phyloP scores from a whole-genome alignment of 148 eudicot genomes.

The Silene conica region DNA sequence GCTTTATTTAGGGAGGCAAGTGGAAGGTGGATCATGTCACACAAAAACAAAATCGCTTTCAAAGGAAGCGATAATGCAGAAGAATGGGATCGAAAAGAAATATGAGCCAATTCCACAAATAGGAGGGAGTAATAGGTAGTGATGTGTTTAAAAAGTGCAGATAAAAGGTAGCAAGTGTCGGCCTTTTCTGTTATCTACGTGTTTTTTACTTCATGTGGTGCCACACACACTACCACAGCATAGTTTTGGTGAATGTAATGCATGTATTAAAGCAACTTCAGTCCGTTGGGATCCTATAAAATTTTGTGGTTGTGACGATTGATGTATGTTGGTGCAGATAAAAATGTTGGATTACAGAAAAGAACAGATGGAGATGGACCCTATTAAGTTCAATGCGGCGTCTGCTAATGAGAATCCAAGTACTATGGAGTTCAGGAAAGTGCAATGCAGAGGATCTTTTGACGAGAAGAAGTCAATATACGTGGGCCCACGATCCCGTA shows the following conservation, averaged over 20 bases:
- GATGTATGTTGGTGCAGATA: constrained; percentile 42
- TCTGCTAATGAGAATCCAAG: constrained; percentile 39
- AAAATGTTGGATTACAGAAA: constrained; percentile 77
- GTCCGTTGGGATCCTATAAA: background rate
- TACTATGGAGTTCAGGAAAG: constrained; percentile 70
- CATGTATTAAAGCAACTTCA: background rate
- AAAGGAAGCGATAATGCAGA: too few relatives aligned
- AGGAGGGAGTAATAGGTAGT: too few relatives aligned
- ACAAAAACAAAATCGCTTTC: too few relatives aligned
- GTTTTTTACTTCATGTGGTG: background rate
- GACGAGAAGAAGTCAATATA: constrained; percentile 76
- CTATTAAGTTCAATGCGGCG: constrained; percentile 48
- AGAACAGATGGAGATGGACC: constrained; percentile 60
- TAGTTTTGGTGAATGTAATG: background rate
- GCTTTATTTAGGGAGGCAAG: too few relatives aligned
- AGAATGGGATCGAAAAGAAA: too few relatives aligned
- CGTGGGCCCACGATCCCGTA: constrained; percentile 95
- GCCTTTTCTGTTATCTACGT: too few relatives aligned
- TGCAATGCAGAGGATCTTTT: constrained; percentile 60
- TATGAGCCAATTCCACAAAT: too few relatives aligned
- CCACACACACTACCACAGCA: background rate
- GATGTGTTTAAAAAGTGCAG: too few relatives aligned
- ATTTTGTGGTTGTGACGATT: constrained; percentile 2
- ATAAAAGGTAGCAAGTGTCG: too few relatives aligned
- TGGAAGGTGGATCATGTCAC: too few relatives aligned